Conservation (phyloP, 148 eudicot species). For the Gaultheria prostrata region DNA sequence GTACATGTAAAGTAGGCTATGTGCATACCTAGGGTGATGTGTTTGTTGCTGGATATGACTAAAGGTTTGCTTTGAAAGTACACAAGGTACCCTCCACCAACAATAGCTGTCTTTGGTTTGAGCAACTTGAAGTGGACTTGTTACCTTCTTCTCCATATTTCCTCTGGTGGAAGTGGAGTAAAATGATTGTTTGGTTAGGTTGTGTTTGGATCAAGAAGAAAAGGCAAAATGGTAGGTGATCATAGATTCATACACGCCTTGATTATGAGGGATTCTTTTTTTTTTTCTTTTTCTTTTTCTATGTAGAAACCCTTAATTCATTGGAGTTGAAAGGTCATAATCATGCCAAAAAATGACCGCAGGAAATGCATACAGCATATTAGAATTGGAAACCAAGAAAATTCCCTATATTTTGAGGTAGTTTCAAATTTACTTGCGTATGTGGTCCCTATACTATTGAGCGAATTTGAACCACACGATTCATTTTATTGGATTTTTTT, state of each 20-base stretch:
- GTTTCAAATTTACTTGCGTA: neutral
- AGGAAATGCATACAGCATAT: neutral
- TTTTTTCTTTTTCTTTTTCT: neutral
- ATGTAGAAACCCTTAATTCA: neutral
- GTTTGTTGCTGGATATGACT: neutral
- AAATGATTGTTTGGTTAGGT: neutral
- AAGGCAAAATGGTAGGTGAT: neutral
- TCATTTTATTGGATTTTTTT: no score
- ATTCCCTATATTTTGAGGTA: neutral
- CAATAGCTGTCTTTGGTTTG: neutral
- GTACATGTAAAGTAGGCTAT: neutral
- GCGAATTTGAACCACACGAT: neutral
- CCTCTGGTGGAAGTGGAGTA: neutral
- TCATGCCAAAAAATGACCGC: neutral
- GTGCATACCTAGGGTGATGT: no score
- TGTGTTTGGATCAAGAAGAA: neutral
- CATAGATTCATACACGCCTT: neutral
- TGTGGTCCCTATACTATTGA: neutral
- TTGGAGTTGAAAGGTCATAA: neutral
- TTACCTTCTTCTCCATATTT: neutral
- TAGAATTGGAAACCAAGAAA: neutral
- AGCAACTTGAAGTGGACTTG: constrained; percentile 15
- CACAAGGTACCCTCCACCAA: neutral
- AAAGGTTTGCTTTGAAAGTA: neutral
- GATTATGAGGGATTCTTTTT: no score